Evolutionary conservation across 2,329 filamentous ascomycete species (phyloP), one percentile per base, ranked within the genome.

Genomic region (Ascochyta pisi): DNA sequence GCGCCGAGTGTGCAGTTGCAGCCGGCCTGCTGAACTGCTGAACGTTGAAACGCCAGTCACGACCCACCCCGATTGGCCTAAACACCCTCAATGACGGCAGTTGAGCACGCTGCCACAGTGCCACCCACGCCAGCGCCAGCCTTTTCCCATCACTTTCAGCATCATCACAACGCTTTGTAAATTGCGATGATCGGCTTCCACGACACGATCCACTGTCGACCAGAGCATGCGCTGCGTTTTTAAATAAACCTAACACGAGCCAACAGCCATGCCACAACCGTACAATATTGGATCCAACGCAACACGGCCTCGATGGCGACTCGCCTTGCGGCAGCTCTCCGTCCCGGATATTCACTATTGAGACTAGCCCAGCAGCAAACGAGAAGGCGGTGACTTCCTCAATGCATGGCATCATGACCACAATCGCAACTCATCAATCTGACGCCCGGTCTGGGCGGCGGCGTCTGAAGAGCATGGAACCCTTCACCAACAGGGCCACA

Each of bases 41-140:
- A 47, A 46, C 54, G 43, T 50, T 56, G 64, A 58, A 66, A 66
- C 64, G 59, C 31, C 58, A 58, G 38, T 41, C 26, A 42, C 52
- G 59, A 50, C 45, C 55, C 47, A 50, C 46, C 19, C 41, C 23
- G 24, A 43, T 50, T 46, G 41, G 53, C 23, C 35, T 31, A 5
- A 37, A 12, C 47, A 39, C 41, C 37, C 46, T 22, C 45, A 29
- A 22, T 39, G 24, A 56, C 35, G 8, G 47, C 47, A 47, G 45
- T 33, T 45, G 52, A 45, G 19, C 31, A 16, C 24, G 42, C 46
- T 50, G 46, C 42, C 41, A 43, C 37, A 46, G n/a, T 19, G 16
- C 16, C 19, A 19, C 24, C 8, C 24, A 26, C 8, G 24, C 24
- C 24, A 8, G 23, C 42, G 16, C 43, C 42, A 56, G 37, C 43